phyloP scores from a whole-genome alignment of 1,284 basidiomycete species.

The Trichosporon sp. region DNA sequence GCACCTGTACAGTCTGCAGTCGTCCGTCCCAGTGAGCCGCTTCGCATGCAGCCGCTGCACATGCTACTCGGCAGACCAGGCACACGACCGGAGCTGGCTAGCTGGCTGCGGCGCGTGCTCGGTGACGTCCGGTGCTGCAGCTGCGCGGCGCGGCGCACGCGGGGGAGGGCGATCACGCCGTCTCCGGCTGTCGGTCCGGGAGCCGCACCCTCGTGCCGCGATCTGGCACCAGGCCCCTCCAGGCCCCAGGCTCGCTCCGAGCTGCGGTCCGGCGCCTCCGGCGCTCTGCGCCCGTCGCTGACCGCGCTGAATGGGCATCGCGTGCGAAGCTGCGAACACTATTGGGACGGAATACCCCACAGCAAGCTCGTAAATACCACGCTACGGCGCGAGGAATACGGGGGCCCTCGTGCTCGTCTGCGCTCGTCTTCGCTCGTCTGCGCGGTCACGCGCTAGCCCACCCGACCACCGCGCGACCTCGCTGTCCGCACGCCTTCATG shows the following conservation, averaged over 20 bases:
- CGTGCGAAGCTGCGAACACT: not conserved
- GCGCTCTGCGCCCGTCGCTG: not conserved
- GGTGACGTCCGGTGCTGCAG: not conserved
- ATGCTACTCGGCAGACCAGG: not conserved
- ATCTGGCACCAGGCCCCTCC: not conserved
- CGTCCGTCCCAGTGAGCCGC: not conserved
- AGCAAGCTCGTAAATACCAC: not conserved
- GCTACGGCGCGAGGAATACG: not conserved
- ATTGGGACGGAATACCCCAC: not conserved
- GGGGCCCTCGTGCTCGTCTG: too few species aligned
- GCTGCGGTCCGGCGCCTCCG: not conserved
- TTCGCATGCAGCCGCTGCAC: too few species aligned
- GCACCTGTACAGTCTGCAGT: not conserved
- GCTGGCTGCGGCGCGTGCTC: not conserved
- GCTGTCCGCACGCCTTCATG: too few species aligned
- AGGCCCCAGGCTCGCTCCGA: not conserved
- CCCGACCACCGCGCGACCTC: not conserved
- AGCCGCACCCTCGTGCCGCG: not conserved
- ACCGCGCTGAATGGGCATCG: too few species aligned
- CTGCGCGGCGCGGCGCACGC: too few species aligned
- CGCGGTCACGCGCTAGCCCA: not conserved
- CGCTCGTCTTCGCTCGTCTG: not conserved
- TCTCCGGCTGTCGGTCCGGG: not conserved
- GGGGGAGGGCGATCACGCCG: not conserved
- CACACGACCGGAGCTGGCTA: not conserved